These are phyloP conservation scores for Solanum hybrid DNA, from an alignment of 305 asterid species.

Conservation along the genomic window DNA sequence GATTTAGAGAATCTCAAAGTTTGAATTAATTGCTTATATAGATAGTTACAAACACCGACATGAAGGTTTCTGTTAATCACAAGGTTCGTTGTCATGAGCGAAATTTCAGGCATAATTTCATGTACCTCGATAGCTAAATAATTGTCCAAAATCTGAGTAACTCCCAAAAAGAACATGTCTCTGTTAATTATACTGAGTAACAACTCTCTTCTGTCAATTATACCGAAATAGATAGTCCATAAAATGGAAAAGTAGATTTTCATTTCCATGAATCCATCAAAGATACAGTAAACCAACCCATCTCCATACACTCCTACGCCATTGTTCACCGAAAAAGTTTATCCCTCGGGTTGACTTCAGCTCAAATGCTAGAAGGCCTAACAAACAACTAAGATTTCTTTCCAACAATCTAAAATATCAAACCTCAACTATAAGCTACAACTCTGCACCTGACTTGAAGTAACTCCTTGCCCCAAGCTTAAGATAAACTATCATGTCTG, in stretches of 20 bases:
- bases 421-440: background rate
- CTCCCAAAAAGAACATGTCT: background rate
- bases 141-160: background rate
- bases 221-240: background rate
- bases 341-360: background rate
- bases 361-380: background rate
- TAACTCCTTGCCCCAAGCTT: background rate
- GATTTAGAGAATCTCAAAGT: background rate
- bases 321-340: background rate
- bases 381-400: background rate
- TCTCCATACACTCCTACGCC: background rate
- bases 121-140: background rate
- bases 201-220: background rate
- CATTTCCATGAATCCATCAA: background rate
- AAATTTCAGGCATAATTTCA: background rate
- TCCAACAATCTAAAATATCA: background rate
- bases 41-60: background rate
- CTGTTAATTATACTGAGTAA: background rate
- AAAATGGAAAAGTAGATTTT: background rate
- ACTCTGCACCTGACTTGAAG: background rate
- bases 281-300: background rate
- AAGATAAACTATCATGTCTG: background rate
- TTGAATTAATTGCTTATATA: background rate
- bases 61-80: background rate
- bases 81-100: background rate